phyloP scores from a whole-genome alignment of 2,329 filamentous ascomycete genomes.

The Microdochium paspali region DNA sequence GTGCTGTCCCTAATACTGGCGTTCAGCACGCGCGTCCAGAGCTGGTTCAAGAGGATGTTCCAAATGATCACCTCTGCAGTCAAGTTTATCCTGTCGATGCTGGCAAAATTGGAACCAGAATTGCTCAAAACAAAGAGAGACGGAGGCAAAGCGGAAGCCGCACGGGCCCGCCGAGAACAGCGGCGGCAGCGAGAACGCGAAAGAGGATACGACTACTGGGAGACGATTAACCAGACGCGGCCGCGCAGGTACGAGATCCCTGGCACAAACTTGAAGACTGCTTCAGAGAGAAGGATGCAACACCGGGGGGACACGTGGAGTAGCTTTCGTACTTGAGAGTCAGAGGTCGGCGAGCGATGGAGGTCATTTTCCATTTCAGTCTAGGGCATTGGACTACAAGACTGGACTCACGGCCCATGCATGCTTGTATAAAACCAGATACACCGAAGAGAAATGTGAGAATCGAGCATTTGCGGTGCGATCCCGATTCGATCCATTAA shows the following conservation, averaged over 20 bases:
- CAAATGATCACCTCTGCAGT: slow-evolving; percentile 3
- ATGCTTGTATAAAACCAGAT: no score
- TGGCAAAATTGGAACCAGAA: slow-evolving; percentile 16
- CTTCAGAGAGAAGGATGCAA: slow-evolving; percentile 6
- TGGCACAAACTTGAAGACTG: slow-evolving; percentile 20
- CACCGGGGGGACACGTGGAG: slow-evolving; percentile 10
- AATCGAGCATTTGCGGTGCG: no score
- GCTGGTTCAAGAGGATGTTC: slow-evolving; percentile 15
- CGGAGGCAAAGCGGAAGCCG: slow-evolving; percentile 6
- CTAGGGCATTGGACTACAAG: no score
- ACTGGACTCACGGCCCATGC: no score
- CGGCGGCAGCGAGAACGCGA: slow-evolving; percentile 15
- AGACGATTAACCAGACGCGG: slow-evolving; percentile 20
- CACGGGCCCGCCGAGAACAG: slow-evolving; percentile 7
- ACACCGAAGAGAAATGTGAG: no score
- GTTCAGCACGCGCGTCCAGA: slow-evolving; percentile 39
- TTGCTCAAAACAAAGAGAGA: slow-evolving; percentile 13
- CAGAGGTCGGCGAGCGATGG: not conserved
- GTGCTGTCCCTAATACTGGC: slow-evolving; percentile 40
- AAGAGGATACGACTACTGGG: slow-evolving; percentile 30
- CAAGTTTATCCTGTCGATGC: slow-evolving; percentile 5
- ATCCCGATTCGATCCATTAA: no score
- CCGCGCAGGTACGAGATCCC: slow-evolving; percentile 24
- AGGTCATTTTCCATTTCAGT: no score
- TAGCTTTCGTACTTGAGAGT: no score